A percentile compares a stretch with the other conserved stretches of the same genome.
phyloP scores from a whole-genome alignment of 805 yeast species.

The Candida mattraensis region DNA sequence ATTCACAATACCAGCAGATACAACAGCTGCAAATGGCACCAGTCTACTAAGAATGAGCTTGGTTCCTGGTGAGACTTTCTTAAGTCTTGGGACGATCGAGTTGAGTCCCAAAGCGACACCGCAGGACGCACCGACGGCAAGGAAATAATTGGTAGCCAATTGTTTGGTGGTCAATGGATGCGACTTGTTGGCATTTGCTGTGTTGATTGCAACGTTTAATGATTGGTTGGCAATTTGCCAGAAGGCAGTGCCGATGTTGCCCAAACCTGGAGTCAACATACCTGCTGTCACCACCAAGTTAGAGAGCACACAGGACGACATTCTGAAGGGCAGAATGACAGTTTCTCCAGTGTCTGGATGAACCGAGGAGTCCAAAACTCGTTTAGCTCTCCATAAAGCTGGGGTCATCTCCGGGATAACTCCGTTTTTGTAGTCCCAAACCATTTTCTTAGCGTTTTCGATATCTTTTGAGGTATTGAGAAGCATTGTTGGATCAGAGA shows the following conservation, averaged over 20 bases:
- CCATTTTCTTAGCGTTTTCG: slow-evolving; percentile 57
- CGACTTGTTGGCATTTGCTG: slow-evolving; percentile 93
- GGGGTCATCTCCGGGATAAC: slow-evolving; percentile 64
- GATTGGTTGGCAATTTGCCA: slow-evolving; percentile 99
- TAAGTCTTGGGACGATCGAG: slow-evolving; percentile 83
- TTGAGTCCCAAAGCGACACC: slow-evolving; percentile 93
- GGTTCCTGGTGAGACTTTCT: slow-evolving; percentile 65
- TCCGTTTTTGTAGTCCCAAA: slow-evolving; percentile 76
- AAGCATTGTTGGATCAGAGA: slow-evolving; percentile 89
- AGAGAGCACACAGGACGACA: slow-evolving; percentile 93
- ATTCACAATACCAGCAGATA: slow-evolving; percentile 92
- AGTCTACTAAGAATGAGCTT: slow-evolving; percentile 74
- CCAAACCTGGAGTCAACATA: slow-evolving; percentile 93
- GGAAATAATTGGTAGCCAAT: slow-evolving; percentile 70
- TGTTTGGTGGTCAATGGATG: slow-evolving; percentile 84
- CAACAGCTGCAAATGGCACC: slow-evolving; percentile 98
- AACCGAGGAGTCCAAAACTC: slow-evolving; percentile 82
- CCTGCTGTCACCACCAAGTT: slow-evolving; percentile 95
- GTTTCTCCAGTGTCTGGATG: slow-evolving; percentile 98
- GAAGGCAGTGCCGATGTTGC: slow-evolving; percentile 85
- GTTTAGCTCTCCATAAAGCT: slow-evolving; percentile 86
- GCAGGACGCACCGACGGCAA: slow-evolving; percentile 94
- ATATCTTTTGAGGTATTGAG: slow-evolving; percentile 68
- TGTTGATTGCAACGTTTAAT: slow-evolving; percentile 93
- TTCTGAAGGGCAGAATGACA: slow-evolving; percentile 89